A percentile compares a stretch with the other conserved stretches of the same genome.
phyloP scores from a whole-genome alignment of 805 yeast genomes.

The Lipomyces japonicus region DNA sequence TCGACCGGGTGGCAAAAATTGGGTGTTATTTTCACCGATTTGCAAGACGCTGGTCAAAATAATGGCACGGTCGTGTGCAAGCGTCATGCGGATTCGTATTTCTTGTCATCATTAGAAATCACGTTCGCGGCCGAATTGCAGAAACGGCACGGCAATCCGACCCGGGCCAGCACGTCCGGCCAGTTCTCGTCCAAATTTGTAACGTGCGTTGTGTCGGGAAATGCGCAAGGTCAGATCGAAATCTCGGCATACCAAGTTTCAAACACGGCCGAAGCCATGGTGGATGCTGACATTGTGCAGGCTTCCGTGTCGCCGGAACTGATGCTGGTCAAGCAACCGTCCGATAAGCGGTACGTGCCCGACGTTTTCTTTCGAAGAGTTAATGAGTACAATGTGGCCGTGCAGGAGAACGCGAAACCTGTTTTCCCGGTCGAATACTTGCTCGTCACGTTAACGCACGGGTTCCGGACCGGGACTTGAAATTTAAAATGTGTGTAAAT shows the following conservation, averaged over 20 bases:
- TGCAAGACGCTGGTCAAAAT: conserved; percentile 78
- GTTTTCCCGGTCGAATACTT: conserved; percentile 90
- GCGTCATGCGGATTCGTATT: conserved; percentile 87
- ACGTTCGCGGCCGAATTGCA: conserved; percentile 80
- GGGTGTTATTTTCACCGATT: conserved; percentile 86
- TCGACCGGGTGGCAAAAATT: conserved; percentile 62
- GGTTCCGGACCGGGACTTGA: conserved; percentile 80
- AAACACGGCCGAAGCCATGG: conserved; percentile 79
- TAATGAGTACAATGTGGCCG: conserved; percentile 84
- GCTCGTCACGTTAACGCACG: conserved; percentile 83
- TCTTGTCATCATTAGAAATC: conserved; percentile 82
- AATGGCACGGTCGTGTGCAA: conserved; percentile 90
- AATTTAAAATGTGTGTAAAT: no score
- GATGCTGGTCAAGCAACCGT: conserved; percentile 74
- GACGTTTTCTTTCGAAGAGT: conserved; percentile 80
- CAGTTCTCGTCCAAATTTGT: conserved; percentile 82
- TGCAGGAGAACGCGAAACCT: conserved; percentile 85
- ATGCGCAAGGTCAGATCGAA: conserved; percentile 80
- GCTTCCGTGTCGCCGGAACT: conserved; percentile 89
- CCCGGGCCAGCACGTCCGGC: conserved; percentile 62
- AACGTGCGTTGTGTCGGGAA: conserved; percentile 93
- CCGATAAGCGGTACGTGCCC: conserved; percentile 78
- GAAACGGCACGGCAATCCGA: conserved; percentile 54
- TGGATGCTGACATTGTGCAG: conserved; percentile 75
- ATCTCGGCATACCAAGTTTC: conserved; percentile 88